Conservation (phyloP, 1,139 yeast species). For the Yueomyces sp. region DNA sequence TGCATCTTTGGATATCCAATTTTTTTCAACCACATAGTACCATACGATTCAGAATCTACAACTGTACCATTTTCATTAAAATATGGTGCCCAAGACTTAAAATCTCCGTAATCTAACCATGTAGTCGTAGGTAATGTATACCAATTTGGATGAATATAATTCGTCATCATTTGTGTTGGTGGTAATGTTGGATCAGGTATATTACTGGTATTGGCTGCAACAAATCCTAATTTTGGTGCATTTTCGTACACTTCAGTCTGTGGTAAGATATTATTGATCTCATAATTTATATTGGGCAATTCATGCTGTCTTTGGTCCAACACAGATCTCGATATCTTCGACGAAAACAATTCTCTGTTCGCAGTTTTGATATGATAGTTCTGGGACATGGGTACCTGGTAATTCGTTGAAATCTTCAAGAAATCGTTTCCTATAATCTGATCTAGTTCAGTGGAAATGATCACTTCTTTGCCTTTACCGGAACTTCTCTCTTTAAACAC, state of each 20-base stretch:
- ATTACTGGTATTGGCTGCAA: slow-evolving; percentile 26
- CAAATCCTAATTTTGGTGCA: slow-evolving; percentile 20
- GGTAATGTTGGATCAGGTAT: slow-evolving; percentile 53
- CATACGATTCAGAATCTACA: slow-evolving; percentile 48
- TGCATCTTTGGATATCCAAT: slow-evolving; percentile 34
- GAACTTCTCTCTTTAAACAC: slow-evolving; percentile 10
- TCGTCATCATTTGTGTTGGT: slow-evolving; percentile 56
- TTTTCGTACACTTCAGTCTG: neutral
- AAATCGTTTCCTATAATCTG: slow-evolving; percentile 41
- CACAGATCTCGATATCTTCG: slow-evolving; percentile 25
- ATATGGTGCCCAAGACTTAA: slow-evolving; percentile 67
- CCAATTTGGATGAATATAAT: slow-evolving; percentile 80
- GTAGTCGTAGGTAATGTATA: slow-evolving; percentile 67
- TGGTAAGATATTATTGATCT: slow-evolving; percentile 22
- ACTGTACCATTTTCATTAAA: slow-evolving; percentile 62
- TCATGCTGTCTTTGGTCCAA: slow-evolving; percentile 22
- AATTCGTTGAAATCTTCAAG: slow-evolving; percentile 48
- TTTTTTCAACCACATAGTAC: slow-evolving; percentile 69
- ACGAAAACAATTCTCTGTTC: slow-evolving; percentile 37
- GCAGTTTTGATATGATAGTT: slow-evolving; percentile 35
- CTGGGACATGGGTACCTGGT: slow-evolving; percentile 52
- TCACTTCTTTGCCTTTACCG: slow-evolving; percentile 10
- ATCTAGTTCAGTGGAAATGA: slow-evolving; percentile 13
- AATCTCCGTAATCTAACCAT: slow-evolving; percentile 58
- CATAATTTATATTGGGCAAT: slow-evolving; percentile 22